Base-by-base conservation (phyloP, 2,329 filamentous ascomycete genomes). In the Raffaelea albimanens region DNA sequence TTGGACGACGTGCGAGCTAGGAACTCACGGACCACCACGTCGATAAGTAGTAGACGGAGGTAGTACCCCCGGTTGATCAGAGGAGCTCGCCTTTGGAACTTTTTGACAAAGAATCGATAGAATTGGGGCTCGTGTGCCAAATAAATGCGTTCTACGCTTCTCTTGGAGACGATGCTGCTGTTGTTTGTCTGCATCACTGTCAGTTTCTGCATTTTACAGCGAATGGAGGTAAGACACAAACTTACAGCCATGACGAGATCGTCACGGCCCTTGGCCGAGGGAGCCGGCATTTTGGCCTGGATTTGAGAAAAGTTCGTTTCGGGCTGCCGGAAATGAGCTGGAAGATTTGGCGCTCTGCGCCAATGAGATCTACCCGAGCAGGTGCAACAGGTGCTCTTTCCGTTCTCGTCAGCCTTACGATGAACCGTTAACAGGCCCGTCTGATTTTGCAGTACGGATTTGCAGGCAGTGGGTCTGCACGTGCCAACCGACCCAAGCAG, bases 11-110 rank as follows among this genome's bases (percentile, higher is more conserved):
- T 60, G 40, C 58, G 59, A 47, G 69, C 68, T 50, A 95, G 70
- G 56, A 95, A 95, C n/a, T 75, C 70, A 19, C 75, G 74, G 18
- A 95, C 81, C 5, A 82, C 73, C 52, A 82, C 73, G 59, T 94
- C 87, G 50, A 96, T 82, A 16, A 86, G 83, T 60, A 85, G 83
- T 70, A 95, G 84, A 25, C 89, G 80, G 34, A 96, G 68, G 78
- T 87, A 88, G 59, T 95, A 95, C 43, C 88, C 87, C 41, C 90
- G 78, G 63, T 95, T 95, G 59, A 95, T 93, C 45, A 95, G 71
- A 1, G 91, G 89, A n/a, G 87, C 82, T 43, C 90, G 75, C 51
- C 88, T 75, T 63, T 88, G 82, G 55, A 85, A 85, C 62, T 90
- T 94, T 55, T 78, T 82, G 31, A 95, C 87, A 63, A 96, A 96